Evolutionary conservation across 208 protist genomes (phyloP).

Genomic region (Kentomonas sorsogonicus): DNA sequence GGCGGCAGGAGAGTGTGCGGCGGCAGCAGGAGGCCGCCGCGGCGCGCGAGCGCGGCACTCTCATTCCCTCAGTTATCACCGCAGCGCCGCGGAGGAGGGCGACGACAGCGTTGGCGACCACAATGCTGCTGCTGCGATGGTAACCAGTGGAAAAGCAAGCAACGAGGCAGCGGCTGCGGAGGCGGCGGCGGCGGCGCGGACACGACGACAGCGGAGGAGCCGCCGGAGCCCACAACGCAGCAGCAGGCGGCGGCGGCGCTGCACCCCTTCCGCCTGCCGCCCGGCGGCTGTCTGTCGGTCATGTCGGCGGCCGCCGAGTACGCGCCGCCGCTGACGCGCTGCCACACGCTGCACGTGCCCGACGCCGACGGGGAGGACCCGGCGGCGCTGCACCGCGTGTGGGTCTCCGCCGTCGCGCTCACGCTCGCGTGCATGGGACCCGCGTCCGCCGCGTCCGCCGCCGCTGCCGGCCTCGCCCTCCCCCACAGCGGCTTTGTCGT

Average conservation of each 20-base stretch:
- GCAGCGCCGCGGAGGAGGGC: too few relatives aligned
- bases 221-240: neutral
- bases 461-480: neutral
- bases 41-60: too few relatives aligned
- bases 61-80: too few relatives aligned
- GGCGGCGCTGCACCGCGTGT: neutral
- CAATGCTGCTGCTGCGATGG: too few relatives aligned
- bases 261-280: neutral
- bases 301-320: constrained; percentile 2
- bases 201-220: neutral
- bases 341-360: too few relatives aligned
- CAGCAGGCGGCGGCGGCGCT: neutral
- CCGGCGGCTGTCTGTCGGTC: neutral
- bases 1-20: too few relatives aligned
- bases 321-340: neutral
- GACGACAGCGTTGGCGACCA: too few relatives aligned
- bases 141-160: too few relatives aligned
- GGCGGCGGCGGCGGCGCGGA: neutral
- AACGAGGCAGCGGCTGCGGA: neutral
- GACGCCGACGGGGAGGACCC: neutral
- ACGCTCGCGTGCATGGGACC: too few relatives aligned
- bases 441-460: neutral
- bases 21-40: too few relatives aligned
- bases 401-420: too few relatives aligned
- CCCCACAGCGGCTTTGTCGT: neutral